Conservation (phyloP, 2,329 filamentous ascomycete species). For the Colletotrichum orchidophilum region DNA sequence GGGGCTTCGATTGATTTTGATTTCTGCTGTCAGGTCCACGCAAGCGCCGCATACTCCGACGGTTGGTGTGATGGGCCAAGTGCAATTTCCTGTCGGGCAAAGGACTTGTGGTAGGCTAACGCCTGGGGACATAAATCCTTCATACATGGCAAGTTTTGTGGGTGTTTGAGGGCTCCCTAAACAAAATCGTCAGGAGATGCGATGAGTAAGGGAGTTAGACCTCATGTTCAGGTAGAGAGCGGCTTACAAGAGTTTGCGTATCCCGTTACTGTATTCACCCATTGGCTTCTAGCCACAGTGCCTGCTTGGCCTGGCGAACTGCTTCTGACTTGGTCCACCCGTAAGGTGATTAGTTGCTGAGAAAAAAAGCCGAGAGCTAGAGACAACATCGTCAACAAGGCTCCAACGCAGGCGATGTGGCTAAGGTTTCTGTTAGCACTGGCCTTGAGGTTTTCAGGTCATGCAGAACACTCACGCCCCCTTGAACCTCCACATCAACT, state of each 20-base stretch:
- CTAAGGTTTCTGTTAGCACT: background rate
- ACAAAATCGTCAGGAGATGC: background rate
- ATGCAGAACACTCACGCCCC: slow-evolving; percentile 15
- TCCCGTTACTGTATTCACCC: slow-evolving; percentile 3
- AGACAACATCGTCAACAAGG: slow-evolving; percentile 45
- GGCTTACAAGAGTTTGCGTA: background rate
- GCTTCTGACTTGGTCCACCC: slow-evolving; percentile 33
- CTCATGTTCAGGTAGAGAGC: background rate
- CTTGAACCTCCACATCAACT: slow-evolving; percentile 33
- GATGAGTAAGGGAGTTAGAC: background rate
- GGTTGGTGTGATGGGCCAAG: slow-evolving; percentile 46
- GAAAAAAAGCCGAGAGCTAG: slow-evolving; percentile 50
- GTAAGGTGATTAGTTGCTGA: slow-evolving; percentile 46
- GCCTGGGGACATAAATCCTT: slow-evolving; percentile 44
- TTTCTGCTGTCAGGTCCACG: slow-evolving; percentile 15
- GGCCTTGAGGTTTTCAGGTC: too few species aligned
- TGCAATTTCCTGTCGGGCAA: slow-evolving; percentile 47
- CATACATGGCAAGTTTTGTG: slow-evolving; percentile 48
- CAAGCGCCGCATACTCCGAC: slow-evolving; percentile 47
- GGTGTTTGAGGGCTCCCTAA: background rate
- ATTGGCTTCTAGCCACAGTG: slow-evolving; percentile 39
- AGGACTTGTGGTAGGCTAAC: slow-evolving; percentile 37
- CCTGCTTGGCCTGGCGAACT: slow-evolving; percentile 41
- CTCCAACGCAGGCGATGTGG: slow-evolving; percentile 48
- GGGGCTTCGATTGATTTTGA: background rate